Conservation (phyloP, 192 early-diverging fungal species). For the Spinellus fusiger region DNA sequence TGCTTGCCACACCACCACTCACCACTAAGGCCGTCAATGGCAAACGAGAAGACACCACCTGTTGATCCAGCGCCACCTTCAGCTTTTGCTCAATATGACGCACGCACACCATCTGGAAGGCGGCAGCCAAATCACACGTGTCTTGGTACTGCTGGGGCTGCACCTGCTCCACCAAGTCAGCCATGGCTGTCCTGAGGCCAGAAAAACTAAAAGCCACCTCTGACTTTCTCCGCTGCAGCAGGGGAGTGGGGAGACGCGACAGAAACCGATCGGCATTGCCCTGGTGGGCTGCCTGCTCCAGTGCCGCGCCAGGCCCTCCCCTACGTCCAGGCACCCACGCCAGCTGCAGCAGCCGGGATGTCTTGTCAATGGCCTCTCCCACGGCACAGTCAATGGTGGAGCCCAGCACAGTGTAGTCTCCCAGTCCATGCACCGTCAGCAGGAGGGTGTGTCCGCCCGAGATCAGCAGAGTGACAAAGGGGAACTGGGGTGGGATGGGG, state of each 20-base stretch:
- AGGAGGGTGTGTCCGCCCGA: conserved; percentile 75
- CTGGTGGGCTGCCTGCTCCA: conserved; percentile 51
- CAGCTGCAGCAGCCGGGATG: conserved; percentile 56
- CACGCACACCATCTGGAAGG: conserved; percentile 59
- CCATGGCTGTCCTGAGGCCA: conserved; percentile 65
- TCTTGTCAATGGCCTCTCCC: conserved; percentile 78
- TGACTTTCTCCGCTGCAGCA: conserved; percentile 49
- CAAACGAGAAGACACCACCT: conserved; percentile 20
- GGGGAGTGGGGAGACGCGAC: conserved; percentile 46
- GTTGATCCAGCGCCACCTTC: conserved; percentile 44
- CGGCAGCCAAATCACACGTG: conserved; percentile 60
- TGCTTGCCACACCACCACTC: conserved; percentile 79
- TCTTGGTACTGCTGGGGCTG: conserved; percentile 21
- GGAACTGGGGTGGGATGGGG: conserved; percentile 44
- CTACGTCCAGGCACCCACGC: conserved; percentile 58
- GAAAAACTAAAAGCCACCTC: conserved; percentile 68
- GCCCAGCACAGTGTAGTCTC: conserved; percentile 55
- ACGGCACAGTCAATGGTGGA: conserved; percentile 70
- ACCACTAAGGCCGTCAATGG: conserved; percentile 51
- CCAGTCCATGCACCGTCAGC: conserved; percentile 49
- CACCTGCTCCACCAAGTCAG: conserved; percentile 41
- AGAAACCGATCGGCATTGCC: conserved; percentile 45
- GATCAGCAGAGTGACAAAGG: conserved; percentile 65
- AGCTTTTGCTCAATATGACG: conserved; percentile 62
- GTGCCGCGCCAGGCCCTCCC: conserved; percentile 65